A percentile compares a stretch with the other conserved stretches of the same genome.
Conservation (phyloP, 805 yeast genomes). For the Schwanniomyces polymorphus region DNA sequence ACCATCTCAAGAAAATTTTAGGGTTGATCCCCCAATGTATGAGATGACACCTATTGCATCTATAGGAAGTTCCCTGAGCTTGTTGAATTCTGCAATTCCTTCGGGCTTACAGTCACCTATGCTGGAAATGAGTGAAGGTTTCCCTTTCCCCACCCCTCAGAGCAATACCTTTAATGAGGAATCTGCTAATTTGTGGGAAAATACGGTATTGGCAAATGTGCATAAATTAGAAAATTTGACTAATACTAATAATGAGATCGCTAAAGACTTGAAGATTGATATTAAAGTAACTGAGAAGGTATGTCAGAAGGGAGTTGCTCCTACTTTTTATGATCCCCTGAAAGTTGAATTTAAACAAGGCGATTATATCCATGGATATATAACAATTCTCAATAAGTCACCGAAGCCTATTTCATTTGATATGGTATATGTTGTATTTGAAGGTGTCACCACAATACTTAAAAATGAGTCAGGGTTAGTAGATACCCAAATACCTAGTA, state of each 20-base stretch:
- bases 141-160: conserved; percentile 4
- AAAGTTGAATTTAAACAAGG: conserved; percentile 38
- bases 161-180: conserved; percentile 17
- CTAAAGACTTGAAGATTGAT: conserved; percentile 28
- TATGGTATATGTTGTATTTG: conserved; percentile 45
- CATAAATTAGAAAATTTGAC: conserved; percentile 37
- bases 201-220: conserved; percentile 42
- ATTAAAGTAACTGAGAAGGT: conserved; percentile 37
- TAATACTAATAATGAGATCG: conserved; percentile 27
- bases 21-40: conserved; percentile 41
- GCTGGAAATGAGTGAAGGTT: conserved; percentile 1
- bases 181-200: conserved; percentile 36
- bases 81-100: conserved; percentile 1
- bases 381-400: conserved; percentile 33
- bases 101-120: conserved; percentile 10
- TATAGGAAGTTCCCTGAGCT: conserved; percentile 7
- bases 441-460: conserved; percentile 31
- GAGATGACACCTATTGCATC: conserved; percentile 23
- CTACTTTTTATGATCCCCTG: conserved; percentile 32
- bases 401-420: conserved; percentile 37
- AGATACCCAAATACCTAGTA: conserved; percentile 23
- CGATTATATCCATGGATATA: conserved; percentile 44
- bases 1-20: conserved; percentile 38
- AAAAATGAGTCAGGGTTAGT: conserved; percentile 22
- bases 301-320: conserved; percentile 39